A percentile compares a stretch with the other conserved stretches of the same genome.
Conservation (phyloP, 768 basidiomycete species). For the Clitopilus hobsonii region DNA sequence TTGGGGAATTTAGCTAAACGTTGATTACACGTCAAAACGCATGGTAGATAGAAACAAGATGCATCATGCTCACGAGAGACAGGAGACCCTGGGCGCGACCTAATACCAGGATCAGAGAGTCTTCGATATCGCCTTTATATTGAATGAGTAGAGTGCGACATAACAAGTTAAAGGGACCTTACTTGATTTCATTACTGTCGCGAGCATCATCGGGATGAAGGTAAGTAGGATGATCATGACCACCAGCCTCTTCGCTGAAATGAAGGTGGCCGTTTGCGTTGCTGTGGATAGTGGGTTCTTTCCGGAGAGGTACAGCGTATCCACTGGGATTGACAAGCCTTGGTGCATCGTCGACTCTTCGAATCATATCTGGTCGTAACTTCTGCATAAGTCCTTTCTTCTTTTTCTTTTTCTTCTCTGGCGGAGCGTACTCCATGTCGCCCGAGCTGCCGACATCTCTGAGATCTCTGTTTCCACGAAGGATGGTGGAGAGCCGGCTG, state of each 20-base stretch:
- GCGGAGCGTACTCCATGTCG: slow-evolving; percentile 14
- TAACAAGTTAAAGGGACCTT: background rate
- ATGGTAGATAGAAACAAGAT: background rate
- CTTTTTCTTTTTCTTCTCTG: slow-evolving; percentile 9
- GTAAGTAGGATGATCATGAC: background rate
- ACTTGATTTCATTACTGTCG: slow-evolving; percentile 1
- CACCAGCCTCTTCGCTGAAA: slow-evolving; percentile 12
- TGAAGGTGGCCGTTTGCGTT: slow-evolving; percentile 12
- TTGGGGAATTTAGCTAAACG: slow-evolving; percentile 27
- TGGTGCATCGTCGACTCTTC: slow-evolving; percentile 63
- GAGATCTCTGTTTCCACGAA: slow-evolving; percentile 6
- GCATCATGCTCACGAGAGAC: slow-evolving; percentile 20
- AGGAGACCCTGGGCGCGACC: slow-evolving; percentile 29
- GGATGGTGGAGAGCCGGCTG: slow-evolving; percentile 14
- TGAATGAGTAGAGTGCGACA: background rate
- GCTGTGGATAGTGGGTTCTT: slow-evolving; percentile 11
- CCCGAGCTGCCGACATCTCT: slow-evolving; percentile 17
- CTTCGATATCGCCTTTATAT: background rate
- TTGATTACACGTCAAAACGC: background rate
- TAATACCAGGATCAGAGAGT: slow-evolving; percentile 8
- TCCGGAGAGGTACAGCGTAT: slow-evolving; percentile 30
- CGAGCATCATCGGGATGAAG: background rate
- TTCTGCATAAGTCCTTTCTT: slow-evolving; percentile 26
- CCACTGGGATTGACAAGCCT: slow-evolving; percentile 73
- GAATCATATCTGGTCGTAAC: slow-evolving; percentile 72